Base-by-base conservation (phyloP, 371 early-diverging fungal species). In the Cokeromyces recurvatus region DNA sequence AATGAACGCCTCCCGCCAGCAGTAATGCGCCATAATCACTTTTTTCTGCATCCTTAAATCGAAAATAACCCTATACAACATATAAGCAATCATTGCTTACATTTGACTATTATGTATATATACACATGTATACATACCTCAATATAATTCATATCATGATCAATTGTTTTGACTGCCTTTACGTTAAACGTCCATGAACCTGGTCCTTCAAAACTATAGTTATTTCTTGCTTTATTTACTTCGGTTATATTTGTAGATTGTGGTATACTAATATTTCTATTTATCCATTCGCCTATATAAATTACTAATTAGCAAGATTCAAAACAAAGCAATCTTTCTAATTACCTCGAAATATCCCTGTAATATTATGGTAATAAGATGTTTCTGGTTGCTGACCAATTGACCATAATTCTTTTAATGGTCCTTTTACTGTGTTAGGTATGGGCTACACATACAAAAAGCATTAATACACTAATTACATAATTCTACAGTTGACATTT, bases 291-390 rank as follows among this genome's bases (percentile, higher is more conserved):
- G 11, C 72, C 76, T 71, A n/a, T n/a, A 4, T n/a, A 10, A 31
- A 24, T 31, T 14, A 4, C 24, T 15, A 24, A 27, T 43, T 32
- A 38, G 47, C 19, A 8, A 46, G 32, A 17, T 56, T 29, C n/a
- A n/a, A 4, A 32, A 38, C 3, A 32, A n/a, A 15, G 35, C 8
- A 11, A 37, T 19, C 11, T 38, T 6, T 4, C 22, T 40, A 32
- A 17, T 9, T 50, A 71, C 85, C 85, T 64, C 77, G 69, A 44
- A 85, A 81, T 15, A 78, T 66, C 32, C 82, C 83, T 14, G 83
- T 81, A 20, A 82, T 62, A 46, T 85, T 82, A 37, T 77, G 79
- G 43, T 81, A 82, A 47, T 63, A 81, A 36, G 71, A 77, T 6
- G 71, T 57, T 11, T 41, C 46, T 22, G 59, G 46, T 27, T 50